These are phyloP conservation scores for Paramecium tetraurelia DNA, from an alignment of 73 alveolate species.

Conservation along the genomic window DNA sequence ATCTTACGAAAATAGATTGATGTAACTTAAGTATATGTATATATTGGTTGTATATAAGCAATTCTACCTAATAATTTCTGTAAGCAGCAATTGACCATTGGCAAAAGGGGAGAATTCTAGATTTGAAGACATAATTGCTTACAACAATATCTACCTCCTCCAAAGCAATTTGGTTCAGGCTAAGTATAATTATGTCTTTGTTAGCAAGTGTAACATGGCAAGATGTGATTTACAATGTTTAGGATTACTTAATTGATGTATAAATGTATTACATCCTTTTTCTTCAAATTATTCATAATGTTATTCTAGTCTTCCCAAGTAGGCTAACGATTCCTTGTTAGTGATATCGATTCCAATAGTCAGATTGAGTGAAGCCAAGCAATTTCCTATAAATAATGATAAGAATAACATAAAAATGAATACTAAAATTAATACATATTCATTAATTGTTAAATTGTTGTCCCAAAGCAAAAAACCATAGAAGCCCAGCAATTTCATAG, in stretches of 20 bases:
- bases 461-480: constrained; percentile 32
- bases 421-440: neutral
- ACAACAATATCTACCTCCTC: constrained; percentile 44
- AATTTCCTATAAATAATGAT: neutral
- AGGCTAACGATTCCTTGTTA: neutral
- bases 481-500: neutral
- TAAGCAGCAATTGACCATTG: neutral
- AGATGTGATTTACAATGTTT: neutral
- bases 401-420: neutral
- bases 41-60: neutral
- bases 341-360: neutral
- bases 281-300: neutral
- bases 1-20: neutral
- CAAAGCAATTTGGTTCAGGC: neutral
- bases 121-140: neutral
- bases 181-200: neutral
- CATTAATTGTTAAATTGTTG: neutral
- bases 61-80: neutral
- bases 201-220: constrained; percentile 5
- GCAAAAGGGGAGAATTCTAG: neutral
- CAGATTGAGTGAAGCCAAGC: neutral
- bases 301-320: neutral
- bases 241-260: neutral
- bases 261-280: neutral
- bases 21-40: neutral